phyloP scores from a whole-genome alignment of 331 rosid genomes.

The Arachis monticola region DNA sequence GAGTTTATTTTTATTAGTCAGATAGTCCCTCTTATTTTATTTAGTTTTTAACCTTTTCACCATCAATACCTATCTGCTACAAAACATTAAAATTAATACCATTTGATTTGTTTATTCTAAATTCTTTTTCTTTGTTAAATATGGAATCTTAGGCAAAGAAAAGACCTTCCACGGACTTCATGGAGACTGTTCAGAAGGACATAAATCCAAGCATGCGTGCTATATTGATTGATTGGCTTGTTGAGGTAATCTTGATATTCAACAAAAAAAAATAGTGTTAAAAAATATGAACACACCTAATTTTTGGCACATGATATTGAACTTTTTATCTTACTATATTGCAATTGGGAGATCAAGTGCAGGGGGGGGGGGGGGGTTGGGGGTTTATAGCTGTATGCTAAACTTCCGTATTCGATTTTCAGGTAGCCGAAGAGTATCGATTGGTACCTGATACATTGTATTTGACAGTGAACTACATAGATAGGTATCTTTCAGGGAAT shows the following conservation, averaged over 20 bases:
- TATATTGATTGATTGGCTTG: conserved; percentile 88
- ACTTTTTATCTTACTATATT: not conserved
- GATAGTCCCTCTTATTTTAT: conserved; percentile 18
- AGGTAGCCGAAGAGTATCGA: conserved; percentile 96
- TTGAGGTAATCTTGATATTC: conserved; percentile 62
- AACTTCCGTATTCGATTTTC: conserved; percentile 40
- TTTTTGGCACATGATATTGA: too few species aligned
- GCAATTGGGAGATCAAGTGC: not conserved
- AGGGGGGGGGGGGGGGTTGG: too few species aligned
- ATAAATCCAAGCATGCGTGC: conserved; percentile 82
- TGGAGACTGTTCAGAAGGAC: conserved; percentile 83
- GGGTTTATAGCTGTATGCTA: conserved; percentile 6
- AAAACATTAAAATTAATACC: not conserved
- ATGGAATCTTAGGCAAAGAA: conserved; percentile 62
- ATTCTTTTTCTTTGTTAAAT: conserved; percentile 4
- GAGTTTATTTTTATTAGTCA: too few species aligned
- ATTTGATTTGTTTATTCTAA: not conserved
- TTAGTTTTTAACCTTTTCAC: not conserved
- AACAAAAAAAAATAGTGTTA: not conserved
- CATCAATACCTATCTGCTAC: not conserved
- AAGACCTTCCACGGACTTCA: conserved; percentile 83
- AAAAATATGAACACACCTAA: too few species aligned
- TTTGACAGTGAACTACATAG: conserved; percentile 88
- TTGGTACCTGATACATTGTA: conserved; percentile 91
- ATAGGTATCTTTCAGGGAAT: conserved; percentile 87